Evolutionary conservation across 768 basidiomycete genomes (phyloP), one percentile per base, ranked within the genome.

Genomic region (Pilatotrama ljubarskyi): DNA sequence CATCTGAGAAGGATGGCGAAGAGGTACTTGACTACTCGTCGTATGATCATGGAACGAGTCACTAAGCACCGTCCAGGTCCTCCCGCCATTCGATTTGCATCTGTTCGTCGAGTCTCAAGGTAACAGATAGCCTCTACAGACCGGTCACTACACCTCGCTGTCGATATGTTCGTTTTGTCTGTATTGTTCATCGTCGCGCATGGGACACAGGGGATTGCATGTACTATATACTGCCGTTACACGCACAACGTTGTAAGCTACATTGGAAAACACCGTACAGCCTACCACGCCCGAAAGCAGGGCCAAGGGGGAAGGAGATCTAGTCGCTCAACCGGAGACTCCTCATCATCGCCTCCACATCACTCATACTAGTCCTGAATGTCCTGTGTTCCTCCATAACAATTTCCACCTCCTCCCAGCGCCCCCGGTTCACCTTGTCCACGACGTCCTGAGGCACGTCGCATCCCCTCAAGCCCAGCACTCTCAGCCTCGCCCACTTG

Each of bases 401-500:
- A 62, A 87, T 68, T 42, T 70, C 72, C 35, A 91, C 76, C 66
- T 87, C 87, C 59, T 82, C 81, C 87, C 88, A 89, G 61, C 86
- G 80, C 0, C 82, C 81, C 66, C 76, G 73, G 64, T 90, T 88
- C 40, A 91, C 67, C 54, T 73, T 78, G 37, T 56, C 62, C 20
- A 80, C 53, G 29, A 84, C 68, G n/a, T 71, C 75, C 40, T 66
- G 66, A 1, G 81, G 75, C 24, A 86, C 65, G 44, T 70, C 67
- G 70, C 85, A 88, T 41, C 70, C 81, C 62, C 86, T 75, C 51
- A 88, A 69, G 1, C 85, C 88, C 26, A 91, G 69, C 13, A 84
- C 73, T 58, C 75, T 73, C 56, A 92, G 68, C 35, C 78, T 68
- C 35, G 72, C 75, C 83, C 84, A 85, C 38, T 81, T 78, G 5